phyloP scores from a whole-genome alignment of 352 stramenopile genomes.

The Phytophthora aleatoria region DNA sequence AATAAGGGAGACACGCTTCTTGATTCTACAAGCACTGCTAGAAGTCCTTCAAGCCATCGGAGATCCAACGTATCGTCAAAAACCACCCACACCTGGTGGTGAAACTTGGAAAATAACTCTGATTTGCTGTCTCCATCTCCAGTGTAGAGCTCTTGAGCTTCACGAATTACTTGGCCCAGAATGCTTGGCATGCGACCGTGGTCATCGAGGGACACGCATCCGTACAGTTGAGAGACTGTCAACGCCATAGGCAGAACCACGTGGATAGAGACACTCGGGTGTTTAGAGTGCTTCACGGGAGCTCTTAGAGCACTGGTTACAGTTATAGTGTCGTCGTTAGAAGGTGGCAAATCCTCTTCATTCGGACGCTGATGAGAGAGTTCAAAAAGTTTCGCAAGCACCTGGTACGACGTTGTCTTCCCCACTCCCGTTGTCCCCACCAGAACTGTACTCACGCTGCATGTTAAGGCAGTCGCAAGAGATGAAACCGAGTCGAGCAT shows the following conservation, averaged over 20 bases:
- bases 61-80: constrained; percentile 49
- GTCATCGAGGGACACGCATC: constrained; percentile 37
- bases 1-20: constrained; percentile 9
- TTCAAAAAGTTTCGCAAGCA: constrained; percentile 37
- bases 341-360: not conserved
- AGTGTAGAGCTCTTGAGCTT: constrained; percentile 35
- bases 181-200: constrained; percentile 45
- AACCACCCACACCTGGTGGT: constrained; percentile 44
- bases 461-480: constrained; percentile 23
- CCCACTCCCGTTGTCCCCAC: constrained; percentile 35
- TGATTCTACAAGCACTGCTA: constrained; percentile 27
- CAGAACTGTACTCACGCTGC: constrained; percentile 29
- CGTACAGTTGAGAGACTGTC: constrained; percentile 55
- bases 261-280: constrained; percentile 14
- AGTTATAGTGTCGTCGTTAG: not conserved
- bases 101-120: constrained; percentile 11
- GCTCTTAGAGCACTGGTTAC: not conserved
- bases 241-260: constrained; percentile 48
- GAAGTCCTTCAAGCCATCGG: constrained; percentile 49
- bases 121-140: not conserved
- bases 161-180: constrained; percentile 36
- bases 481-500: constrained; percentile 22
- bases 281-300: constrained; percentile 15
- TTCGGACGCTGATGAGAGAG: constrained; percentile 13
- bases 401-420: constrained; percentile 43